Conservation (phyloP, 352 stramenopile genomes). For the Globisporangium iwayamae region DNA sequence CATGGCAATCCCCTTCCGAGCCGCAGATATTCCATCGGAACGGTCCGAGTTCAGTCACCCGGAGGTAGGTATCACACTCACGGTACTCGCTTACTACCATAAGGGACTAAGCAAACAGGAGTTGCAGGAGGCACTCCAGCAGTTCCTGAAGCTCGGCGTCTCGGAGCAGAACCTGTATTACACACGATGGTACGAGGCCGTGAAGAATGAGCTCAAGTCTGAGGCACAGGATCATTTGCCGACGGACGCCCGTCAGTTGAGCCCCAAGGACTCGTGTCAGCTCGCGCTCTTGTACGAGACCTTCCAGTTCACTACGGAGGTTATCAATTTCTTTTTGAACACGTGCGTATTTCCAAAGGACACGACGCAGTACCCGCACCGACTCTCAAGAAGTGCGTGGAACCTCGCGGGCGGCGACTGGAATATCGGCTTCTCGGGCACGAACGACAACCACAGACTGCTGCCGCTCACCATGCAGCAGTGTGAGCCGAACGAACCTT, state of each 20-base stretch:
- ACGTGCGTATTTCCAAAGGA: constrained; percentile 79
- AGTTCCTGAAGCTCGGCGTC: constrained; percentile 55
- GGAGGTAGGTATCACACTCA: constrained; percentile 80
- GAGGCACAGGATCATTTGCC: constrained; percentile 28
- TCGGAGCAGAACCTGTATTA: constrained; percentile 70
- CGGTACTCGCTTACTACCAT: constrained; percentile 85
- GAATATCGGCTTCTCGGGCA: constrained; percentile 85
- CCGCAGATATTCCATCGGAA: constrained; percentile 76
- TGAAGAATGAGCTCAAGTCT: constrained; percentile 20
- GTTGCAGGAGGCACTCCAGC: constrained; percentile 44
- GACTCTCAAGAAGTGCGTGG: constrained; percentile 75
- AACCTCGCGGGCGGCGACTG: constrained; percentile 61
- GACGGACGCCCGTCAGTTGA: constrained; percentile 64
- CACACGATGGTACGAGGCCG: constrained; percentile 53
- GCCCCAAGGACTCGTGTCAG: constrained; percentile 64
- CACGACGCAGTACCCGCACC: constrained; percentile 69
- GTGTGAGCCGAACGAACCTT: constrained; percentile 42
- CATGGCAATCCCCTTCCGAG: constrained; percentile 85
- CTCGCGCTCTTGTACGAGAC: constrained; percentile 43
- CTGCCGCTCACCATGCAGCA: constrained; percentile 74
- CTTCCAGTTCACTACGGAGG: constrained; percentile 59
- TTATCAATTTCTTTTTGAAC: constrained; percentile 88
- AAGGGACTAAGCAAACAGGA: constrained; percentile 51
- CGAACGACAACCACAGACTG: constrained; percentile 85
- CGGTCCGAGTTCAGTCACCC: constrained; percentile 88